Base-by-base conservation (phyloP, 75 land plant species). In the Larix kaempferi region DNA sequence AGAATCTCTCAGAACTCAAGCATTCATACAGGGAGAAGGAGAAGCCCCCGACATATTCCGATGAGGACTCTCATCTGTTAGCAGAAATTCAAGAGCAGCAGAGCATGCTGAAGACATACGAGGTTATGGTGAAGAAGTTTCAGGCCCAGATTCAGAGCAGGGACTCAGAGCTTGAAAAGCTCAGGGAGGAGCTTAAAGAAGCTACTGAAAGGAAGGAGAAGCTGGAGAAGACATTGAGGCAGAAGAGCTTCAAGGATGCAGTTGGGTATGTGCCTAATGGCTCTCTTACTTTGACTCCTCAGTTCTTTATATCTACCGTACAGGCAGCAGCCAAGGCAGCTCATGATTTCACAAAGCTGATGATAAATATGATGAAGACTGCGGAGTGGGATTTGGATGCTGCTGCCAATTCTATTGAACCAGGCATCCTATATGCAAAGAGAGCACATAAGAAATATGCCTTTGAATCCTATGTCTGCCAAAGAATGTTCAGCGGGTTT, bases 331-430 rank as follows among this genome's bases (percentile, higher is more conserved):
- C 72, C 41, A 88, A 81, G 57, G 87, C 92, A 12, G 87, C 89
- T 39, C 92, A 87, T 80, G 90, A 87, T 76, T 94, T 94, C 74
- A 85, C 95, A 52, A 94, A 94, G 77, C 89, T 94, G 15, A 63
- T 94, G 75, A 92, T 92, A 59, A 88, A 84, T 67, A 81, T 90
- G 88, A 88, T 94, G 92, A 94, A 94, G 84, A 87, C 82, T 14
- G 92, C 97, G 39, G 88, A 89, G 0, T 94, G 97, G 97, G 95
- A 94, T 79, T 88, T 94, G 71, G 97, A 94, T 79, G 89, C 91
- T 11, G 97, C 97, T 7, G 91, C 97, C 17, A 78, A 88, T 57
- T 81, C 95, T 4, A 87, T 94, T 37, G 92, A 87, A 71, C 86
- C 91, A 0, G 78, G 64, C 41, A 86, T 88, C 6, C 76, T 76